Evolutionary conservation across 1,284 basidiomycete species (phyloP).

Genomic region (Malassezia restricta): DNA sequence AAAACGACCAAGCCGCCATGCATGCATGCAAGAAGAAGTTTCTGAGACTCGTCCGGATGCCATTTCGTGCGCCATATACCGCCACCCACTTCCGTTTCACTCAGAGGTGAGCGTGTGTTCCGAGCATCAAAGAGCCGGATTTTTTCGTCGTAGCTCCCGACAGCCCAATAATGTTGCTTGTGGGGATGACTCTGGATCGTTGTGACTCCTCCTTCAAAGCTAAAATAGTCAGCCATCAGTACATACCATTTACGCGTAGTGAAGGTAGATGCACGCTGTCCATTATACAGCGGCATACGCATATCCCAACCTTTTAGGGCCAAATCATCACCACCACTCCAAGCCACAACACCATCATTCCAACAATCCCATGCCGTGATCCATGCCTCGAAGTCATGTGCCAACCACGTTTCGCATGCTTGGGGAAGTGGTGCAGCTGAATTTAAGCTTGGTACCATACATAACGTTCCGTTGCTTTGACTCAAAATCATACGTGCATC

Average conservation of each 20-base stretch:
- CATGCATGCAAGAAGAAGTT: slow-evolving; percentile 84
- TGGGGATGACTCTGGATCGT: slow-evolving; percentile 73
- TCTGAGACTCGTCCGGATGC: slow-evolving; percentile 58
- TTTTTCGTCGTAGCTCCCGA: slow-evolving; percentile 80
- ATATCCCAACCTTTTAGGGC: slow-evolving; percentile 81
- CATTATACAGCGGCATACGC: slow-evolving; percentile 23
- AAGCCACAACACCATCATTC: slow-evolving; percentile 52
- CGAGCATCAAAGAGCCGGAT: slow-evolving; percentile 76
- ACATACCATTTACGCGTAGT: slow-evolving; percentile 55
- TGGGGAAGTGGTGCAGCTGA: not conserved
- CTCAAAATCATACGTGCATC: slow-evolving; percentile 29
- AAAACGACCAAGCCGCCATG: slow-evolving; percentile 72
- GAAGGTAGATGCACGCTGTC: slow-evolving; percentile 52
- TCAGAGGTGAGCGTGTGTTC: slow-evolving; percentile 55
- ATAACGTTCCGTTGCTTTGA: slow-evolving; percentile 41
- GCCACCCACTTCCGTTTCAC: slow-evolving; percentile 63
- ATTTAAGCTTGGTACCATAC: slow-evolving; percentile 23
- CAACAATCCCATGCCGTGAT: slow-evolving; percentile 79
- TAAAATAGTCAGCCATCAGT: not conserved
- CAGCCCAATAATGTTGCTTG: slow-evolving; percentile 68
- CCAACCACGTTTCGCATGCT: slow-evolving; percentile 55
- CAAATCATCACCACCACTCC: slow-evolving; percentile 88
- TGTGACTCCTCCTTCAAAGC: slow-evolving; percentile 86
- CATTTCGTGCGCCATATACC: slow-evolving; percentile 94
- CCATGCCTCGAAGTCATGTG: slow-evolving; percentile 92